Conservation (phyloP, 2,329 filamentous ascomycete species). For the Chalara sp. region DNA sequence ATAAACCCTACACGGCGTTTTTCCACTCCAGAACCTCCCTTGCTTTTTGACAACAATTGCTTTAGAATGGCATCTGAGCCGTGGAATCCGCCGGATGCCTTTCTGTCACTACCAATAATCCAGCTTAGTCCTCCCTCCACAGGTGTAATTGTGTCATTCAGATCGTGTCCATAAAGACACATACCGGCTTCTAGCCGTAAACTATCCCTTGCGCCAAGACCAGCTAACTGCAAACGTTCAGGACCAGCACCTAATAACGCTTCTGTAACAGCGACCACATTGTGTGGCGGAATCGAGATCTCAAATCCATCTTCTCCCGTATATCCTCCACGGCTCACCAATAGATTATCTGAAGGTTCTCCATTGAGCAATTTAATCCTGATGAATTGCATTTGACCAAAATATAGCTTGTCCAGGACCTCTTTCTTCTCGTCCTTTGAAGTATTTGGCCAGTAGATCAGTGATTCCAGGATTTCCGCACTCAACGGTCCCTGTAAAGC, state of each 20-base stretch:
- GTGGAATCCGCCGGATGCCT: conserved; percentile 67
- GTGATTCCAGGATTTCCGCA: conserved; percentile 58
- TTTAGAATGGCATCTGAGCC: conserved; percentile 71
- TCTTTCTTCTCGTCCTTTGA: conserved; percentile 39
- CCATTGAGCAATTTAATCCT: conserved; percentile 55
- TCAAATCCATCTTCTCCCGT: conserved; percentile 98
- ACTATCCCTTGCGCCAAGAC: conserved; percentile 85
- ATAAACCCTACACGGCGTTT: conserved; percentile 75
- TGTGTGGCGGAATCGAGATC: conserved; percentile 70
- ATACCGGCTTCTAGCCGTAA: conserved; percentile 93
- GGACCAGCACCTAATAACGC: conserved; percentile 47
- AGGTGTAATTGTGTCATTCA: conserved; percentile 71
- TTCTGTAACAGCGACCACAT: conserved; percentile 61
- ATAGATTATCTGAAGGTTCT: conserved; percentile 41
- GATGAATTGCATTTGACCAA: conserved; percentile 67
- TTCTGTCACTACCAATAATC: conserved; percentile 78
- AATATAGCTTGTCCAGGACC: conserved; percentile 52
- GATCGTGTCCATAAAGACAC: conserved; percentile 99
- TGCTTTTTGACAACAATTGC: conserved; percentile 67
- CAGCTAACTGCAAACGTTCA: conserved; percentile 66
- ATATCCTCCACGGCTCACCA: conserved; percentile 87
- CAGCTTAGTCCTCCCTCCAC: conserved; percentile 63
- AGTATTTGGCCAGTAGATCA: conserved; percentile 45
- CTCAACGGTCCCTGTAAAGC: conserved; percentile 84
- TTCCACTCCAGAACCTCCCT: conserved; percentile 63